A percentile compares a stretch with the other conserved stretches of the same genome.
phyloP scores from a whole-genome alignment of 2,329 filamentous ascomycete genomes.

The Dactylella cylindrospora region DNA sequence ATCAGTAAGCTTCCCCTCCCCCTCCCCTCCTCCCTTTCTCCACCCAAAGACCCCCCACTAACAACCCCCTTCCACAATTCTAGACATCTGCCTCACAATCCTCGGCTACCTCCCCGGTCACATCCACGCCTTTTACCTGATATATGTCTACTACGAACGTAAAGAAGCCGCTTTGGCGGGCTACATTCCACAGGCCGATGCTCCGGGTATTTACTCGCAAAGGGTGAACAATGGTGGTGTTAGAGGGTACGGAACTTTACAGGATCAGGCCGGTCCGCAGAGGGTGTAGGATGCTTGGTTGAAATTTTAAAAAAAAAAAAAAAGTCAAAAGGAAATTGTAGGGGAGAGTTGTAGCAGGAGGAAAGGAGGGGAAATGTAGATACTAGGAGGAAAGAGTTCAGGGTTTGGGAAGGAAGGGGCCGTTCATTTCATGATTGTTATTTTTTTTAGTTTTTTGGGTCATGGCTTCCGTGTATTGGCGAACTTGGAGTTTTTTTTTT shows the following conservation, averaged over 20 bases:
- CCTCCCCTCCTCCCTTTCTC: neutral
- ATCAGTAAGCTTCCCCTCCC: constrained; percentile 50
- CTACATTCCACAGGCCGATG: constrained; percentile 11
- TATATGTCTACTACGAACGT: constrained; percentile 80
- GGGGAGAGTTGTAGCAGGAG: no score
- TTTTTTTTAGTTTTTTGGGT: no score
- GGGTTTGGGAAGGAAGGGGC: no score
- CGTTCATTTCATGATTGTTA: no score
- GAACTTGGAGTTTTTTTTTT: no score
- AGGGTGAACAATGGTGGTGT: constrained; percentile 32
- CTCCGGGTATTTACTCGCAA: constrained; percentile 31
- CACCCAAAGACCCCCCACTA: neutral
- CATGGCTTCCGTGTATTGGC: no score
- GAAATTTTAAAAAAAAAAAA: no score
- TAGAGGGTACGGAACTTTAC: constrained; percentile 27
- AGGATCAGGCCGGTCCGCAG: constrained; percentile 11
- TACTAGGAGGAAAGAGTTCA: no score
- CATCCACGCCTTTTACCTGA: constrained; percentile 76
- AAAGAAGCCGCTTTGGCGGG: constrained; percentile 29
- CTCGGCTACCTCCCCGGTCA: constrained; percentile 75
- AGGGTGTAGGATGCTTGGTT: constrained; percentile 4
- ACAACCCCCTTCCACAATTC: constrained; percentile 10
- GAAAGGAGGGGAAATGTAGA: no score
- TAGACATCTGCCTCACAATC: constrained; percentile 66
- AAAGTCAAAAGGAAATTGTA: no score